Evolutionary conservation across 2,329 filamentous ascomycete species (phyloP).

Genomic region (Colletotrichum australisinense): DNA sequence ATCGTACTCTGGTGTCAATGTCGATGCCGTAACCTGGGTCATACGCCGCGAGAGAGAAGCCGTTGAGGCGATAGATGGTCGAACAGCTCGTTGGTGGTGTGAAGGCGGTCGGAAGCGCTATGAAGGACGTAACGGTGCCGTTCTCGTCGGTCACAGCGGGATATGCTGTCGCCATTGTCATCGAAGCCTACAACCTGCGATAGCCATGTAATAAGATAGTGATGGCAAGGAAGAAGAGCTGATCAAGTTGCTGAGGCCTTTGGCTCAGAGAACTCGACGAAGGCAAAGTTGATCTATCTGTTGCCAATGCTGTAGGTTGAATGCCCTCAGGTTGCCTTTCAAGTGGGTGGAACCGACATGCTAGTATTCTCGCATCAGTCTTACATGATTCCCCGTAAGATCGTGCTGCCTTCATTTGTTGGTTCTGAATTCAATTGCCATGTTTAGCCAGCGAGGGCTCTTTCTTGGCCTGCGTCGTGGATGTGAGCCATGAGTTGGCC

Average conservation of each 20-base stretch:
- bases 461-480: neutral
- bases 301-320: neutral
- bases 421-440: neutral
- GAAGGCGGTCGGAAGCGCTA: constrained; percentile 5
- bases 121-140: constrained; percentile 11
- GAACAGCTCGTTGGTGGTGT: constrained; percentile 16
- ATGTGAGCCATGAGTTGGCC: neutral
- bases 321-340: neutral
- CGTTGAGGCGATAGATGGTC: neutral
- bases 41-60: constrained; percentile 10
- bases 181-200: neutral
- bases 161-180: constrained; percentile 8
- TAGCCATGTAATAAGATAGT: neutral
- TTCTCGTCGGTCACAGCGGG: neutral
- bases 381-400: neutral
- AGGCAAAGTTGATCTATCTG: neutral
- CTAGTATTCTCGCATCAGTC: too few relatives aligned
- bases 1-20: constrained; percentile 8
- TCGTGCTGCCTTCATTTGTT: neutral
- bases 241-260: neutral
- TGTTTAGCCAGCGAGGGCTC: too few relatives aligned
- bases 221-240: neutral
- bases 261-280: neutral
- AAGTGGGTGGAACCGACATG: neutral
- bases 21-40: constrained; percentile 9